Evolutionary conservation across 2,329 filamentous ascomycete genomes (phyloP).

Genomic region (Stachybotrys chlorohalonatus): DNA sequence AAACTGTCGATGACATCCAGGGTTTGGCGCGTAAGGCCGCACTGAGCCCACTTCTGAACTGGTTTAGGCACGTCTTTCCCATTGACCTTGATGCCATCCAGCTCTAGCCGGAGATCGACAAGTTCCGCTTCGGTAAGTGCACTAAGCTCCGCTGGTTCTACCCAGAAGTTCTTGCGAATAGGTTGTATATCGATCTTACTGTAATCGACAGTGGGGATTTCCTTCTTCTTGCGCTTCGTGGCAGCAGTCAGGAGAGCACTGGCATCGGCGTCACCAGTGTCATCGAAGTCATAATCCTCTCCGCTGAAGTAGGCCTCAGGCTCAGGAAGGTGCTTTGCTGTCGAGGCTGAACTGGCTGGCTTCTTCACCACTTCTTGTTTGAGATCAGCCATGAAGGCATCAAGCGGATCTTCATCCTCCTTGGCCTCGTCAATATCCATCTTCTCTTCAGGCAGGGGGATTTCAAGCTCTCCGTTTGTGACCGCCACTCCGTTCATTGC

Average conservation of each 20-base stretch:
- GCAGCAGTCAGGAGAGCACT: slow-evolving; percentile 44
- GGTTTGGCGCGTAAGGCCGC: slow-evolving; percentile 78
- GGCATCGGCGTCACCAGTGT: slow-evolving; percentile 37
- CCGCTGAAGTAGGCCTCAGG: slow-evolving; percentile 86
- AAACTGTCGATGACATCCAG: slow-evolving; percentile 75
- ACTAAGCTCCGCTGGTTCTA: slow-evolving; percentile 75
- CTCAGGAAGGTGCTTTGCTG: slow-evolving; percentile 49
- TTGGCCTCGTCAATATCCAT: slow-evolving; percentile 52
- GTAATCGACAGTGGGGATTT: slow-evolving; percentile 83
- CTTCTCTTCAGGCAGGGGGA: slow-evolving; percentile 21
- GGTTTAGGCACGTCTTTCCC: slow-evolving; percentile 86
- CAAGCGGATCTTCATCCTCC: slow-evolving; percentile 78
- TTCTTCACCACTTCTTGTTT: slow-evolving; percentile 43
- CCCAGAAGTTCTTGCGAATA: slow-evolving; percentile 92
- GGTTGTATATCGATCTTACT: slow-evolving; percentile 74
- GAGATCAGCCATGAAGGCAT: slow-evolving; percentile 87
- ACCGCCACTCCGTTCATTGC: slow-evolving; percentile 14
- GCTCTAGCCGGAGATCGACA: slow-evolving; percentile 69
- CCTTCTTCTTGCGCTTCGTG: slow-evolving; percentile 80
- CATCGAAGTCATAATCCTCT: slow-evolving; percentile 56
- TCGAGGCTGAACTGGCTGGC: slow-evolving; percentile 17
- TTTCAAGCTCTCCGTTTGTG: slow-evolving; percentile 6
- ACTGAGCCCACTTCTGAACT: slow-evolving; percentile 94
- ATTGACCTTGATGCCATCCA: slow-evolving; percentile 92
- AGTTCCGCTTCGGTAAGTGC: slow-evolving; percentile 81